Percentiles rank a stretch among this genome's conserved stretches.
These are phyloP conservation scores for Salinomyces thailandicus DNA, from an alignment of 2,329 filamentous ascomycete genomes.

Conservation along the genomic window DNA sequence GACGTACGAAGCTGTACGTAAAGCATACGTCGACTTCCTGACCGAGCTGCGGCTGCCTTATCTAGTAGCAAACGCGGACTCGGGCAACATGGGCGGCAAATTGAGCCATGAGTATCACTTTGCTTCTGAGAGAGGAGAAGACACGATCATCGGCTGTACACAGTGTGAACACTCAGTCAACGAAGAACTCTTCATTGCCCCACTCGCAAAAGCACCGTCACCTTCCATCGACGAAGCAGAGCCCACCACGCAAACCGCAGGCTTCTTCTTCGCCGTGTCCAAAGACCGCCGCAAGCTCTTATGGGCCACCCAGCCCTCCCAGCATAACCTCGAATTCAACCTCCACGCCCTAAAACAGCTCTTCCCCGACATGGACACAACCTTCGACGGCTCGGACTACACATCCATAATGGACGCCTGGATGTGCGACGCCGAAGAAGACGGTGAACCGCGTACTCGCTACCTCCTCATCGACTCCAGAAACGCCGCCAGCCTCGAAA, in stretches of 20 bases:
- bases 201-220: background rate
- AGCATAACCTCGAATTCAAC: constrained; percentile 36
- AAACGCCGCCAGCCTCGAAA: background rate
- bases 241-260: background rate
- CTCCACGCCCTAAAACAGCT: constrained; percentile 56
- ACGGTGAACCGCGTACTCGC: background rate
- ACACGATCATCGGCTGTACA: constrained; percentile 66
- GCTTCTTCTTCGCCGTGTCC: constrained; percentile 35
- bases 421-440: background rate
- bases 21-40: constrained; percentile 67
- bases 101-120: constrained; percentile 94
- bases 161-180: constrained; percentile 71
- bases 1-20: constrained; percentile 67
- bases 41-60: constrained; percentile 74
- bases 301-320: constrained; percentile 44
- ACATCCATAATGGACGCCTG: background rate
- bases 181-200: constrained; percentile 56
- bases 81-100: constrained; percentile 89
- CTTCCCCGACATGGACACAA: constrained; percentile 57
- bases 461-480: constrained; percentile 2
- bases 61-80: constrained; percentile 77
- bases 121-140: constrained; percentile 68
- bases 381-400: background rate
- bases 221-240: background rate
- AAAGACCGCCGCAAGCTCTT: constrained; percentile 58